Evolutionary conservation across 345 rosid genomes (phyloP).

Genomic region (Syzygium aromaticum): DNA sequence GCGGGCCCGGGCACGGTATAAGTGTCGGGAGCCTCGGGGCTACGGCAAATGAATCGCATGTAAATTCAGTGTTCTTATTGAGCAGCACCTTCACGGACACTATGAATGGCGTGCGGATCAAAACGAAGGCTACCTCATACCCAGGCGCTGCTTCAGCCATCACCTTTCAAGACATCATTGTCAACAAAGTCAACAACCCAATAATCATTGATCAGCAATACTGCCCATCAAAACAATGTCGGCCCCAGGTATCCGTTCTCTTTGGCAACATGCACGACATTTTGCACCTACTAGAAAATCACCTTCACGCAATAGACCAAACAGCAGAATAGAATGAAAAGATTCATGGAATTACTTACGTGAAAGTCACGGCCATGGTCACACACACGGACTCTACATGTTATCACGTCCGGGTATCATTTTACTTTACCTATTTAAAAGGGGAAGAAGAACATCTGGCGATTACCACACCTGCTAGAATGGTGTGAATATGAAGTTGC

Average conservation of each 20-base stretch:
- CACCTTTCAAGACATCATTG: slow-evolving; percentile 3
- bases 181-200: slow-evolving; percentile 14
- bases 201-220: slow-evolving; percentile 27
- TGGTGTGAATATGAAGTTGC: not conserved
- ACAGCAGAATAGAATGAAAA: not conserved
- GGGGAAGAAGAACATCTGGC: not conserved
- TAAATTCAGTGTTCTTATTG: slow-evolving; percentile 3
- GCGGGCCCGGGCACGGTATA: slow-evolving; percentile 44
- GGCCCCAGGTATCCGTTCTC: not conserved
- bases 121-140: slow-evolving; percentile 15
- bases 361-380: not conserved
- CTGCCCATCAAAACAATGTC: slow-evolving; percentile 9
- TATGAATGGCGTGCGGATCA: slow-evolving; percentile 21
- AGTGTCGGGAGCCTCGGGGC: slow-evolving; percentile 34
- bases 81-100: slow-evolving; percentile 10
- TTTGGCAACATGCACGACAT: not conserved
- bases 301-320: not conserved
- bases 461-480: not conserved
- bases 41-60: not conserved
- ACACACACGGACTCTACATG: not conserved
- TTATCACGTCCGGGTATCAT: not conserved
- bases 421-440: not conserved
- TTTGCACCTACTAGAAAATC: not conserved
- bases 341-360: not conserved
- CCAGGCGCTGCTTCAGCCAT: not conserved